A percentile compares a stretch with the other conserved stretches of the same genome.
These are phyloP conservation scores for Penicillium simplicissimum DNA, from an alignment of 495 filamentous ascomycete species.

Conservation along the genomic window DNA sequence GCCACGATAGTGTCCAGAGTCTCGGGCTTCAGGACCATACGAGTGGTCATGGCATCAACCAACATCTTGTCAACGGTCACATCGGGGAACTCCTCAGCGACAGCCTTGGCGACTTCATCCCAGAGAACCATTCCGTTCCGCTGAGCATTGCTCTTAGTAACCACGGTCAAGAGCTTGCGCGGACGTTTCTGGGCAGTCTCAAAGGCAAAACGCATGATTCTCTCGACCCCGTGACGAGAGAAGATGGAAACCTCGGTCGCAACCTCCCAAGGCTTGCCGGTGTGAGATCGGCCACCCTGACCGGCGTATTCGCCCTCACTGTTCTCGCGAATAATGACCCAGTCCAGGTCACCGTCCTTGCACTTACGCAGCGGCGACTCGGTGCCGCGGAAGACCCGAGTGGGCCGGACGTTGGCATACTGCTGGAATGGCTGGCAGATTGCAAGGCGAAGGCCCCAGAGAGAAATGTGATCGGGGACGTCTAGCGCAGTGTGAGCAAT, in stretches of 20 bases:
- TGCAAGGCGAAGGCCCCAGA: slow-evolving; percentile 55
- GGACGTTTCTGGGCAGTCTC: slow-evolving; percentile 49
- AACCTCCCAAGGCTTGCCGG: slow-evolving; percentile 50
- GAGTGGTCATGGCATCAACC: slow-evolving; percentile 60
- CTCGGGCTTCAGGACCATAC: slow-evolving; percentile 57
- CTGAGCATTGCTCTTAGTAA: slow-evolving; percentile 61
- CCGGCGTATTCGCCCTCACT: slow-evolving; percentile 60
- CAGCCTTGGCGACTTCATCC: slow-evolving; percentile 52
- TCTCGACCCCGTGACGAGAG: slow-evolving; percentile 53
- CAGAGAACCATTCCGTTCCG: slow-evolving; percentile 59
- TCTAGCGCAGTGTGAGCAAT: slow-evolving; percentile 36
- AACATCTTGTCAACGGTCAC: slow-evolving; percentile 59
- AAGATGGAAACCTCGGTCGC: slow-evolving; percentile 58
- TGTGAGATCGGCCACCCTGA: slow-evolving; percentile 55
- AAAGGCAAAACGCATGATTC: slow-evolving; percentile 59
- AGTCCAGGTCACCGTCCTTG: slow-evolving; percentile 46
- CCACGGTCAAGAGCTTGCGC: slow-evolving; percentile 54
- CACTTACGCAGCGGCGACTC: slow-evolving; percentile 51
- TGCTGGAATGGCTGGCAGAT: slow-evolving; percentile 58
- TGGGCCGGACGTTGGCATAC: slow-evolving; percentile 58
- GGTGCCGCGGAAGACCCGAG: slow-evolving; percentile 49
- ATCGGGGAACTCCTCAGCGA: slow-evolving; percentile 53
- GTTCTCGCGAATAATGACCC: slow-evolving; percentile 61
- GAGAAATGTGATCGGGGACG: slow-evolving; percentile 58
- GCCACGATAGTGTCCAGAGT: slow-evolving; percentile 58